Percentiles rank a stretch among this genome's conserved stretches.
These are phyloP conservation scores for Tricholoma furcatifolium DNA, from an alignment of 768 basidiomycete species.

Conservation along the genomic window DNA sequence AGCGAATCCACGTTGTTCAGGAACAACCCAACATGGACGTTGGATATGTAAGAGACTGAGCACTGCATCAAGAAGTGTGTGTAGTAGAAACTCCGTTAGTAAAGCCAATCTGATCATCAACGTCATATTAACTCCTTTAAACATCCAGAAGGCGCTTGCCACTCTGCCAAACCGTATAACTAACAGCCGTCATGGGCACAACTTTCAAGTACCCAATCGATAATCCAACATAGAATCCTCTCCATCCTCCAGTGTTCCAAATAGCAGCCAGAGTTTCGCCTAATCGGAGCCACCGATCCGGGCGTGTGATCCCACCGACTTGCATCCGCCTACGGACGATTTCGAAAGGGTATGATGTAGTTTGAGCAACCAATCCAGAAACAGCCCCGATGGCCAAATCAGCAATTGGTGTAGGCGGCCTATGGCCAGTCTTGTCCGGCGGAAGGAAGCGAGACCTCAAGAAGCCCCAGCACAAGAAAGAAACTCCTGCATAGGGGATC, in stretches of 20 bases:
- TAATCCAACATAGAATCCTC: constrained; percentile 90
- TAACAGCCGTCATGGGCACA: constrained; percentile 93
- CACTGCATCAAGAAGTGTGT: constrained; percentile 7
- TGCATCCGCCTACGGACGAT: constrained; percentile 92
- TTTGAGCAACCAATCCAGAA: constrained; percentile 84
- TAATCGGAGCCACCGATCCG: constrained; percentile 77
- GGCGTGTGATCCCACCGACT: constrained; percentile 81
- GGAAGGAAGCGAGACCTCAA: constrained; percentile 61
- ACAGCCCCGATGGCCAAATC: constrained; percentile 85
- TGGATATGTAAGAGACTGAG: constrained; percentile 5
- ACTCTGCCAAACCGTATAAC: constrained; percentile 88
- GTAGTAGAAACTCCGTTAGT: constrained; percentile 7
- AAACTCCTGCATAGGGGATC: constrained; percentile 93
- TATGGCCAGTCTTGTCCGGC: constrained; percentile 32
- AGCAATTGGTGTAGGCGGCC: constrained; percentile 43
- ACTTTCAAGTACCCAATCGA: constrained; percentile 93
- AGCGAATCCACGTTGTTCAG: constrained; percentile 15
- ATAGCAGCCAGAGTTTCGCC: constrained; percentile 72
- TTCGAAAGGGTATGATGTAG: constrained; percentile 92
- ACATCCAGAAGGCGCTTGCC: constrained; percentile 57
- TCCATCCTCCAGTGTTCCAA: constrained; percentile 68
- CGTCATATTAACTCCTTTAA: constrained; percentile 23
- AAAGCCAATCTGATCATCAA: constrained; percentile 11
- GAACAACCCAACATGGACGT: constrained; percentile 8
- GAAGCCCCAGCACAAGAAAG: constrained; percentile 90